These are phyloP conservation scores for Paecilomyces sp. DNA, from an alignment of 2,329 filamentous ascomycete genomes.

Conservation along the genomic window DNA sequence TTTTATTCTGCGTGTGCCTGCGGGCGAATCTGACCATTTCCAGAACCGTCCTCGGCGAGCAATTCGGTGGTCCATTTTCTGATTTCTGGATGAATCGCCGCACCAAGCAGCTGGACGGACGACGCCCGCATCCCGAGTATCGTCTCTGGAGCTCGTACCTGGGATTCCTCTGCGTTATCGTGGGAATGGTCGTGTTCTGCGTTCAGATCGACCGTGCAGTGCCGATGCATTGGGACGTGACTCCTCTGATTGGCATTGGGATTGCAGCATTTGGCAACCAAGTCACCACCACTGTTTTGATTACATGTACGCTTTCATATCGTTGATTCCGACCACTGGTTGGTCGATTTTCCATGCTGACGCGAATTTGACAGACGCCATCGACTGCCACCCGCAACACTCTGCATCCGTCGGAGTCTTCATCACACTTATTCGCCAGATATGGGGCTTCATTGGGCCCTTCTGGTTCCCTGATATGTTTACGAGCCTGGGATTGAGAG, in stretches of 20 bases:
- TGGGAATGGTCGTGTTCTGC: constrained; percentile 50
- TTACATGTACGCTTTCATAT: constrained; percentile 40
- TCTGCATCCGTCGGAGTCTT: constrained; percentile 53
- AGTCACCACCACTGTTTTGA: constrained; percentile 54
- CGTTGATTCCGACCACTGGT: constrained; percentile 9
- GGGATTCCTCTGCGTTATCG: constrained; percentile 26
- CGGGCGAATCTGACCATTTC: not conserved
- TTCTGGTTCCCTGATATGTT: constrained; percentile 23
- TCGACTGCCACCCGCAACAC: constrained; percentile 51
- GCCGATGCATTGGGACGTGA: constrained; percentile 45
- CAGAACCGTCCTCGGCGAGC: not conserved
- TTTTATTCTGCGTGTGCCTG: not conserved
- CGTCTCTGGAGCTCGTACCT: constrained; percentile 8
- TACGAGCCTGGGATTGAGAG: not conserved
- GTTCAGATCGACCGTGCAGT: constrained; percentile 44
- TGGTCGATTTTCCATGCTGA: not conserved
- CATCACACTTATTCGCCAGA: constrained; percentile 47
- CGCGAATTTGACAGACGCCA: constrained; percentile 24
- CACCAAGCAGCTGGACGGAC: not conserved
- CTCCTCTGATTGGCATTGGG: constrained; percentile 49
- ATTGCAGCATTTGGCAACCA: constrained; percentile 52
- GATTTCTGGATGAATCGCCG: not conserved
- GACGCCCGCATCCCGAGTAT: constrained; percentile 2
- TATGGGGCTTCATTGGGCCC: constrained; percentile 29
- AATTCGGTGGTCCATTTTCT: not conserved